Evolutionary conservation across 2,329 filamentous ascomycete species (phyloP).

Genomic region (Cercospora berteroae): DNA sequence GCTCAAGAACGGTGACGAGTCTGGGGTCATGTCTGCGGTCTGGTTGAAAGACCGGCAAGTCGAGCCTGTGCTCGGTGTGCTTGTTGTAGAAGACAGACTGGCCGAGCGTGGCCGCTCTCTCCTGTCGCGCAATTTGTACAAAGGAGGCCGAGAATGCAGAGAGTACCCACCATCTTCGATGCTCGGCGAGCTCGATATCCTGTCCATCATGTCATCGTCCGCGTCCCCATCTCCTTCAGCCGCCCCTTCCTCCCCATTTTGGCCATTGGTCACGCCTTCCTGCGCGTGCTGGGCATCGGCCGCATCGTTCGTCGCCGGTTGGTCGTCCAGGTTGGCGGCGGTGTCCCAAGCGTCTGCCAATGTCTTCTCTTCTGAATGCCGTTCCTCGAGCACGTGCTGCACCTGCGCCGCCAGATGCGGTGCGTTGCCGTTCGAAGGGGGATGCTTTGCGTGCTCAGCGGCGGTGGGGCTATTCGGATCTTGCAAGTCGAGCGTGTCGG

Average conservation of each 20-base stretch:
- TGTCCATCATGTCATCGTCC: constrained; percentile 89
- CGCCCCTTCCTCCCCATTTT: constrained; percentile 34
- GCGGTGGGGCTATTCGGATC: constrained; percentile 78
- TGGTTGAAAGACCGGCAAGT: constrained; percentile 38
- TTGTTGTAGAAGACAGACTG: constrained; percentile 43
- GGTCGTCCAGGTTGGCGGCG: constrained; percentile 40
- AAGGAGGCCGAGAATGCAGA: constrained; percentile 33
- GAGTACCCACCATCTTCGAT: constrained; percentile 96
- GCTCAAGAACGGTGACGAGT: constrained; percentile 46
- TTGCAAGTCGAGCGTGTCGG: constrained; percentile 95
- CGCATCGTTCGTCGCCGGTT: constrained; percentile 50
- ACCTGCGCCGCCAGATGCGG: constrained; percentile 85
- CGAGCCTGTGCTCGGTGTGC: constrained; percentile 28
- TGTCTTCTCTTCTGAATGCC: constrained; percentile 66
- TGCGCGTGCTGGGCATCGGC: constrained; percentile 52
- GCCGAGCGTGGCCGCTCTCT: constrained; percentile 44
- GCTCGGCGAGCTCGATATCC: constrained; percentile 96
- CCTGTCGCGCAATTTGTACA: constrained; percentile 11
- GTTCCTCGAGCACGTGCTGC: constrained; percentile 73
- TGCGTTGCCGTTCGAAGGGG: constrained; percentile 57
- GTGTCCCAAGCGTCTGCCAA: constrained; percentile 57
- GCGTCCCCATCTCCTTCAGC: constrained; percentile 40
- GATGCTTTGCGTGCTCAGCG: constrained; percentile 69
- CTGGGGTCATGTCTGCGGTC: constrained; percentile 32
- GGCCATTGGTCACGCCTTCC: constrained; percentile 46